These are phyloP conservation scores for Graphiopsis chlorocephala DNA, from an alignment of 2,329 filamentous ascomycete genomes.

Conservation along the genomic window DNA sequence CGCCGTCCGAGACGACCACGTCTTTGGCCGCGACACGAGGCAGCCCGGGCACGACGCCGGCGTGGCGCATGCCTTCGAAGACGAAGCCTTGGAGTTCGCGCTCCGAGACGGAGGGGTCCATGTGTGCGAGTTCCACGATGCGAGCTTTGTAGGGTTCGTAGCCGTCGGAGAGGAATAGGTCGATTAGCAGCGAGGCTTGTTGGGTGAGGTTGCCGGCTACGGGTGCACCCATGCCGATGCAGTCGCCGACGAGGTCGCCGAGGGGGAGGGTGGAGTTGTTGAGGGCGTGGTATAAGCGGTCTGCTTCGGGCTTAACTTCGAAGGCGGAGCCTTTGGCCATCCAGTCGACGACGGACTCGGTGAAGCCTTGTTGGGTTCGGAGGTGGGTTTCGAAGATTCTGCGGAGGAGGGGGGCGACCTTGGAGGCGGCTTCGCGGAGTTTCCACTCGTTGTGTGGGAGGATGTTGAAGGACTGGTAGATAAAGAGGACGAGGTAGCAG, in stretches of 20 bases:
- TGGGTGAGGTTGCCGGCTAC: conserved; percentile 53
- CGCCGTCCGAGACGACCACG: conserved; percentile 45
- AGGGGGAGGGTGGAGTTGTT: conserved; percentile 46
- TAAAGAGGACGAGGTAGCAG: conserved; percentile 45
- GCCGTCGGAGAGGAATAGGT: conserved; percentile 50
- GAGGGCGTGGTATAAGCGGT: conserved; percentile 52
- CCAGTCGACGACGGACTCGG: conserved; percentile 39
- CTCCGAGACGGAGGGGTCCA: conserved; percentile 42
- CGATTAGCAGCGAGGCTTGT: conserved; percentile 53
- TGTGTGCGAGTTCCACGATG: conserved; percentile 50
- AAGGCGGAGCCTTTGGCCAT: conserved; percentile 49
- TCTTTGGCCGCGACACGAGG: conserved; percentile 50
- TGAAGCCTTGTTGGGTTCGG: conserved; percentile 44
- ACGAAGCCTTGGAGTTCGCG: conserved; percentile 53
- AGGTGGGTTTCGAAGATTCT: conserved; percentile 46
- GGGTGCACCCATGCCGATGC: conserved; percentile 43
- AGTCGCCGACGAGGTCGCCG: conserved; percentile 42
- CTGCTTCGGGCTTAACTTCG: conserved; percentile 50
- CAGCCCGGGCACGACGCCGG: conserved; percentile 49
- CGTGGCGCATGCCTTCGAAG: conserved; percentile 55
- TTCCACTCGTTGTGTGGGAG: conserved; percentile 50
- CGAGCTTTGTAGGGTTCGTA: conserved; percentile 50
- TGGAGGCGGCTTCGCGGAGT: conserved; percentile 45
- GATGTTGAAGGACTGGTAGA: conserved; percentile 56
- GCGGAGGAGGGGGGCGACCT: conserved; percentile 39